A percentile compares a stretch with the other conserved stretches of the same genome.
phyloP scores from a whole-genome alignment of 306 rosid genomes.

The Ceratonia siliqua region DNA sequence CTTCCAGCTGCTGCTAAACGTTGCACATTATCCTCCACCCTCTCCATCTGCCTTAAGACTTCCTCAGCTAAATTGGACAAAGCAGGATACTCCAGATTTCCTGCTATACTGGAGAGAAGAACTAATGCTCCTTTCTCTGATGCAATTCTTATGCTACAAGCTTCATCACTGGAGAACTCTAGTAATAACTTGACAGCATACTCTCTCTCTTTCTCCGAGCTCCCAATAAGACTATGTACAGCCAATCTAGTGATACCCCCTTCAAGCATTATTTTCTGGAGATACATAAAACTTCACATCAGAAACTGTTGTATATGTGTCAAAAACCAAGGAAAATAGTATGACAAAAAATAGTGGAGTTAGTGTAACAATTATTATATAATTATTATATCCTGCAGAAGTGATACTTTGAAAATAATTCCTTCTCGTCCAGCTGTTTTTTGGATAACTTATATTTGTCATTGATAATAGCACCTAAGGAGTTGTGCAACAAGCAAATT shows the following conservation, averaged over 20 bases:
- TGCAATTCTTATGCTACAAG: conserved; percentile 57
- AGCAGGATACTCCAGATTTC: conserved; percentile 47
- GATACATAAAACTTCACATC: conserved; percentile 7
- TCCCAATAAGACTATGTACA: conserved; percentile 64
- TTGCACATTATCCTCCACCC: conserved; percentile 50
- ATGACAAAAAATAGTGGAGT: background rate
- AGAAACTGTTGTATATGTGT: background rate
- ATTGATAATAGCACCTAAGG: background rate
- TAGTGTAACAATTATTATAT: background rate
- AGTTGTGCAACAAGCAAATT: background rate
- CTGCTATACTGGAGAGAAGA: conserved; percentile 60
- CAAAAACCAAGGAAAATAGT: background rate
- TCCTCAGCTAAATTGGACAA: conserved; percentile 58
- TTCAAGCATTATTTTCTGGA: conserved; percentile 61
- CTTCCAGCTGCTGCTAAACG: conserved; percentile 60
- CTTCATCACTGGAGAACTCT: conserved; percentile 56
- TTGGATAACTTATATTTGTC: background rate
- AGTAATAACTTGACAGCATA: conserved; percentile 55
- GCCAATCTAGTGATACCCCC: conserved; percentile 58
- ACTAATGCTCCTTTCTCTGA: conserved; percentile 66
- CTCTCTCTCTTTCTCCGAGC: conserved; percentile 64
- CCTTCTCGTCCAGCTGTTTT: background rate
- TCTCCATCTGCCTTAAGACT: conserved; percentile 55
- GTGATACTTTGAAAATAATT: background rate
- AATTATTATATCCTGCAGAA: background rate